Evolutionary conservation across 2,329 filamentous ascomycete species (phyloP).

Genomic region (Tolypocladium guangdongense): DNA sequence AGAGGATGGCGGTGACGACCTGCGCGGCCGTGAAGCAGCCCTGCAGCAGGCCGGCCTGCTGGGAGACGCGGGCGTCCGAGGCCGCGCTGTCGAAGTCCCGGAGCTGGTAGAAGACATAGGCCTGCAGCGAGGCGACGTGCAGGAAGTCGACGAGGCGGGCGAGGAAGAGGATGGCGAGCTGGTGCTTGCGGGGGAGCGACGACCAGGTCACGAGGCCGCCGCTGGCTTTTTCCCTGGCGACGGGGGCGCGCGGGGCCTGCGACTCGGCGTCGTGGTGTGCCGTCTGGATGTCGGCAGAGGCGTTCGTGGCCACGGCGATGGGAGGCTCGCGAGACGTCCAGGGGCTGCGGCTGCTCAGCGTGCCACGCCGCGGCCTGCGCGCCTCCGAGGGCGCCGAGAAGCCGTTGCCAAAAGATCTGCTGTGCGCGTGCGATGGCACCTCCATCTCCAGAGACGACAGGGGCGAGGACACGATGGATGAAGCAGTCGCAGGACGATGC

Average conservation of each 20-base stretch:
- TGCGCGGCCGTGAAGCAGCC: slow-evolving; percentile 74
- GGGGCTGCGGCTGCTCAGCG: neutral
- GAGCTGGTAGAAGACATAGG: slow-evolving; percentile 86
- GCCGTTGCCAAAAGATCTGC: neutral
- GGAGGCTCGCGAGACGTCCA: neutral
- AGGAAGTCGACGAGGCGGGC: slow-evolving; percentile 74
- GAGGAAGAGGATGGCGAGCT: slow-evolving; percentile 67
- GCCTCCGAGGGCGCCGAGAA: neutral
- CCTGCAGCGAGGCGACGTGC: slow-evolving; percentile 63
- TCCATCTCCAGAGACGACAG: too few species aligned
- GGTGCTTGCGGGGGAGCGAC: slow-evolving; percentile 64
- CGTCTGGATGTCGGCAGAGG: neutral
- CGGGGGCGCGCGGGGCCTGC: neutral
- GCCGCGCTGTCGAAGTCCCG: slow-evolving; percentile 54
- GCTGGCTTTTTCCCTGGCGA: neutral
- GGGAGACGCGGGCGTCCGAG: slow-evolving; percentile 55
- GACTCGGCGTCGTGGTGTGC: neutral
- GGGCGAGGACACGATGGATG: too few species aligned
- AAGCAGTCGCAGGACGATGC: neutral
- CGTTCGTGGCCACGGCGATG: neutral
- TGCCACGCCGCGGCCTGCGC: neutral
- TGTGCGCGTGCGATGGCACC: neutral
- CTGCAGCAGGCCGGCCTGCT: slow-evolving; percentile 66
- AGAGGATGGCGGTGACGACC: slow-evolving; percentile 71
- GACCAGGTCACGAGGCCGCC: slow-evolving; percentile 38